Conservation (phyloP, 306 rosid genomes). For the Nissolia schottii region DNA sequence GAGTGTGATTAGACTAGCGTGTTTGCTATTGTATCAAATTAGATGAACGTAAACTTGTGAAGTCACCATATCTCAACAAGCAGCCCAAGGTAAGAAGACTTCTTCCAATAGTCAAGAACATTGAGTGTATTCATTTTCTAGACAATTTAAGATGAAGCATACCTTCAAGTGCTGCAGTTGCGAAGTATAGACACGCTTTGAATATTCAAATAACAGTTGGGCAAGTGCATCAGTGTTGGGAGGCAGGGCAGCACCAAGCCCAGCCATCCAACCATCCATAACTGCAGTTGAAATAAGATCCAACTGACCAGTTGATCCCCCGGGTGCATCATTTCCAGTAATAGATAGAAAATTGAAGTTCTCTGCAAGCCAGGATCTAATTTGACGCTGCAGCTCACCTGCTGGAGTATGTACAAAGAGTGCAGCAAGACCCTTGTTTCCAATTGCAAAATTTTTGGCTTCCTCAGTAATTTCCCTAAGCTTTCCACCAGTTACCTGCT, state of each 20-base stretch:
- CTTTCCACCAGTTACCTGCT: conserved; percentile 79
- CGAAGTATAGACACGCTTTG: conserved; percentile 67
- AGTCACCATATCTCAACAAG: background rate
- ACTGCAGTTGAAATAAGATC: conserved; percentile 89
- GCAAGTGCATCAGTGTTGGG: conserved; percentile 83
- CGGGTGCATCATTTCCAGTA: conserved; percentile 52
- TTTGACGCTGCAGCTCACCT: conserved; percentile 85
- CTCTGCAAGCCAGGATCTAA: conserved; percentile 82
- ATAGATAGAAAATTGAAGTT: conserved; percentile 69
- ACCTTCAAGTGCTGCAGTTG: conserved; percentile 92
- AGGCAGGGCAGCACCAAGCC: conserved; percentile 81
- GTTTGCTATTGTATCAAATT: background rate
- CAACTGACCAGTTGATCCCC: conserved; percentile 76
- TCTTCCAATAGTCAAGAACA: background rate
- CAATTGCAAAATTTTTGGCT: conserved; percentile 68
- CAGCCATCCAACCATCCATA: conserved; percentile 97
- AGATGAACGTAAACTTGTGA: background rate
- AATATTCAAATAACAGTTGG: conserved; percentile 71
- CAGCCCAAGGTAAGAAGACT: background rate
- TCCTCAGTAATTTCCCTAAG: conserved; percentile 81
- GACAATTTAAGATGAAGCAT: conserved; percentile 8
- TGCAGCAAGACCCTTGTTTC: conserved; percentile 76
- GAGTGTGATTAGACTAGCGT: background rate
- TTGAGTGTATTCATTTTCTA: background rate
- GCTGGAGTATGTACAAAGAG: conserved; percentile 90